Percentiles rank a stretch among this genome's conserved stretches.
phyloP scores from a whole-genome alignment of 139 green algal species.

The Desmodesmus armatus region DNA sequence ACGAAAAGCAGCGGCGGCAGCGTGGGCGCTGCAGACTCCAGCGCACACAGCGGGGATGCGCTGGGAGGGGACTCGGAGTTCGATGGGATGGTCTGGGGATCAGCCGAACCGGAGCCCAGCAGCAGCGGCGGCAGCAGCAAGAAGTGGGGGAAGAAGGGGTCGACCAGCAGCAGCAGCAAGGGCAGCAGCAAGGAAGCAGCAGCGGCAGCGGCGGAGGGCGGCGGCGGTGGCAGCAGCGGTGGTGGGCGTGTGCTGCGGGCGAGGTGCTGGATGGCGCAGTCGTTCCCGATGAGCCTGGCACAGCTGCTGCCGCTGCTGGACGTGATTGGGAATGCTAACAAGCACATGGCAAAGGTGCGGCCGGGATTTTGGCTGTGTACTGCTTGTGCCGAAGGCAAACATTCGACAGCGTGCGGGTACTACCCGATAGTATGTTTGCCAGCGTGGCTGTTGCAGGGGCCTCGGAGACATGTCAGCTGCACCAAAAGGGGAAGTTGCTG shows the following conservation, averaged over 20 bases:
- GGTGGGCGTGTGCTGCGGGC: slow-evolving; percentile 14
- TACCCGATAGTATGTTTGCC: background rate
- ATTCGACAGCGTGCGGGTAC: too few relatives aligned
- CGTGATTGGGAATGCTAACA: slow-evolving; percentile 84
- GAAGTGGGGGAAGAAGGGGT: background rate
- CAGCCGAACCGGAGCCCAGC: background rate
- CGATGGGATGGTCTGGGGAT: background rate
- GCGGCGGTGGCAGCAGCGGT: slow-evolving; percentile 22
- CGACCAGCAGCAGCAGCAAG: too few relatives aligned
- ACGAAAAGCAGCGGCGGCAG: background rate
- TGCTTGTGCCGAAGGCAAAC: background rate
- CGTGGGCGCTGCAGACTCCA: background rate
- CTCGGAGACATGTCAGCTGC: background rate
- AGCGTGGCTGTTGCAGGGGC: background rate
- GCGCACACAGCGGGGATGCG: background rate
- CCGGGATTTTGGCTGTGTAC: too few relatives aligned
- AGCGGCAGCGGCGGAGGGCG: background rate
- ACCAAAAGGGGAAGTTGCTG: too few relatives aligned
- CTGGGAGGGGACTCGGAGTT: background rate
- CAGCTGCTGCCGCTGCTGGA: slow-evolving; percentile 89
- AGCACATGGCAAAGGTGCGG: slow-evolving; percentile 75
- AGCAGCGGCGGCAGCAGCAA: background rate
- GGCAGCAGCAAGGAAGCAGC: background rate
- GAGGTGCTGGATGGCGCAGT: slow-evolving; percentile 44
- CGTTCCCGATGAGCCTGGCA: slow-evolving; percentile 34